A percentile compares a stretch with the other conserved stretches of the same genome.
These are phyloP conservation scores for Pleurotus cornucopiae DNA, from an alignment of 768 basidiomycete genomes.

Conservation along the genomic window DNA sequence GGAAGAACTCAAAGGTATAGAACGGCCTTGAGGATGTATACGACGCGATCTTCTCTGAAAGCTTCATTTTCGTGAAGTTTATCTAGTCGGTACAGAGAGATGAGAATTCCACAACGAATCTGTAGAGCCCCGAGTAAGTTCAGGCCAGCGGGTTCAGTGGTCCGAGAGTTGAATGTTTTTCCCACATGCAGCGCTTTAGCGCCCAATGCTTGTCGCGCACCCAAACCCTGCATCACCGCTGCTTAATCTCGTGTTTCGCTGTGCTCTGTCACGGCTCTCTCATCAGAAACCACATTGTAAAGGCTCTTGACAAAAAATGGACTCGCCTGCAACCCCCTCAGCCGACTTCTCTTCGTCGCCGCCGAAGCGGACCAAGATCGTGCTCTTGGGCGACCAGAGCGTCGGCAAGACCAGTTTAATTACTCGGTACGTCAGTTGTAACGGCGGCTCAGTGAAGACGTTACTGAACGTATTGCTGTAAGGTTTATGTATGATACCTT, in stretches of 20 bases:
- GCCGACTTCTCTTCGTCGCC: slow-evolving; percentile 86
- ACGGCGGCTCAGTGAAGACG: slow-evolving; percentile 7
- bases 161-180: neutral
- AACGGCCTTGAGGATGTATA: slow-evolving; percentile 54
- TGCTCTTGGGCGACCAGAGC: slow-evolving; percentile 93
- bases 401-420: slow-evolving; percentile 99
- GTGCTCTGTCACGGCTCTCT: neutral
- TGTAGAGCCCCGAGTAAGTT: neutral
- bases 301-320: slow-evolving; percentile 27
- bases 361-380: slow-evolving; percentile 94
- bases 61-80: slow-evolving; percentile 48
- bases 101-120: neutral
- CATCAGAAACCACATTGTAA: neutral
- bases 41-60: slow-evolving; percentile 61
- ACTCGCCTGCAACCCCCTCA: slow-evolving; percentile 60
- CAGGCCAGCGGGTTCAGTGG: no score
- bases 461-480: slow-evolving; percentile 6
- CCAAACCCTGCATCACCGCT: neutral
- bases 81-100: neutral
- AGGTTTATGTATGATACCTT: slow-evolving; percentile 99
- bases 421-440: slow-evolving; percentile 61
- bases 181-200: neutral
- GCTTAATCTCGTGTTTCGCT: neutral
- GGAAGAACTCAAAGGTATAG: slow-evolving; percentile 96
- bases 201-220: no score